These are phyloP conservation scores for Tribonema minus DNA, from an alignment of 108 stramenopile species.

Conservation along the genomic window DNA sequence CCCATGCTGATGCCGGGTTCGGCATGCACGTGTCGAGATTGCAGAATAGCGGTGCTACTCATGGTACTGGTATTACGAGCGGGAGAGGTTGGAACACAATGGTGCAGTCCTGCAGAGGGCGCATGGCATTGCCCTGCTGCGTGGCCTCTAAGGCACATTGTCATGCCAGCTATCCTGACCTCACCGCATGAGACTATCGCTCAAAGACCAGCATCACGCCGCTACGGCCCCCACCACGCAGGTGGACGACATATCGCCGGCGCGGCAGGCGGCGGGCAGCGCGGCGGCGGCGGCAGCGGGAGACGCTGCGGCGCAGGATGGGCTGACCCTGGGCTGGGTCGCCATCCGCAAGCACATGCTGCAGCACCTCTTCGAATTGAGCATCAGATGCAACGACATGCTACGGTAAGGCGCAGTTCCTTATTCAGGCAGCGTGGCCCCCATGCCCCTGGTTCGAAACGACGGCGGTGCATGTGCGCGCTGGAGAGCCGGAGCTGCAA, in stretches of 20 bases:
- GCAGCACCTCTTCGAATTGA: constrained; percentile 32
- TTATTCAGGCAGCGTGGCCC: background rate
- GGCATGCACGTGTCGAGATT: background rate
- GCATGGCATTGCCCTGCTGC: no score
- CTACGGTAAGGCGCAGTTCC: background rate
- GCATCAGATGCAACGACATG: constrained; percentile 24
- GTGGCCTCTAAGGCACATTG: background rate
- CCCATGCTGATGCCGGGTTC: background rate
- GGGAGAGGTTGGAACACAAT: no score
- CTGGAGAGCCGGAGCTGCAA: background rate
- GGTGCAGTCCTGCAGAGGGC: no score
- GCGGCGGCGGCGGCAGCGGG: background rate
- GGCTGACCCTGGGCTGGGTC: constrained; percentile 2
- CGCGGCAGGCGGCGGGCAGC: background rate
- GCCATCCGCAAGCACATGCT: constrained; percentile 36
- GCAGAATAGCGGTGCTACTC: background rate
- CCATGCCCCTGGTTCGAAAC: background rate
- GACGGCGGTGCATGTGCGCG: background rate
- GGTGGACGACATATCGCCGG: background rate
- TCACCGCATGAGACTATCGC: background rate
- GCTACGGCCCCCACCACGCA: background rate
- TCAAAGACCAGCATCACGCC: background rate
- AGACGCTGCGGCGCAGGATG: background rate
- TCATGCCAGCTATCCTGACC: background rate
- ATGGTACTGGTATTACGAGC: background rate